Percentiles rank a stretch among this genome's conserved stretches.
Conservation (phyloP, 352 stramenopile species). For the Phytophthora foliorum region DNA sequence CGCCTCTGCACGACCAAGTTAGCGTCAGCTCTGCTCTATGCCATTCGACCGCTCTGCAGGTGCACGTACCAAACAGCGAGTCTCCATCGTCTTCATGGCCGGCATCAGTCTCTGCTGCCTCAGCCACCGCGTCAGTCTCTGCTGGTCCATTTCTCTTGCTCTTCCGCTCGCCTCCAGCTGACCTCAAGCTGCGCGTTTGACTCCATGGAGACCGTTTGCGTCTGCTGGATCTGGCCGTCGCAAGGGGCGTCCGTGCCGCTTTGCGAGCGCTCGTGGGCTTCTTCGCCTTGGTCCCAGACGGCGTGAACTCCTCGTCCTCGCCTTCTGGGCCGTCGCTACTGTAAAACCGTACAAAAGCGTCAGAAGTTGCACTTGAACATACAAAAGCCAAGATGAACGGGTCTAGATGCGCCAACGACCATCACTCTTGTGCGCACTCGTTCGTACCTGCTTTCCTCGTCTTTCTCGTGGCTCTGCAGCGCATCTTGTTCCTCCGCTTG, state of each 20-base stretch:
- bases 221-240: constrained; percentile 28
- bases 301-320: constrained; percentile 50
- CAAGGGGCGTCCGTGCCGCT: constrained; percentile 19
- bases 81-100: constrained; percentile 27
- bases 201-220: constrained; percentile 47
- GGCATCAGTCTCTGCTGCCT: constrained; percentile 8
- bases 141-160: constrained; percentile 13
- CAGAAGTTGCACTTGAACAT: constrained; percentile 22
- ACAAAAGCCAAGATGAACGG: constrained; percentile 20
- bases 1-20: constrained; percentile 48
- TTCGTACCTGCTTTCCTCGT: constrained; percentile 41
- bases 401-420: constrained; percentile 19
- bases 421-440: constrained; percentile 35
- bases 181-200: constrained; percentile 29
- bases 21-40: background rate
- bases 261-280: constrained; percentile 28
- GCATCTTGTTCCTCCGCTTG: constrained; percentile 29
- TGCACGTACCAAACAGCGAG: constrained; percentile 41
- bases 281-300: constrained; percentile 24
- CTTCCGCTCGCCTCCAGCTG: constrained; percentile 4
- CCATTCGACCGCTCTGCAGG: background rate
- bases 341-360: background rate
- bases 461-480: constrained; percentile 22
- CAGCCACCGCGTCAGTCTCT: constrained; percentile 7
- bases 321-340: constrained; percentile 35